Conservation (phyloP, 805 yeast genomes). For the Yamadazyma akitaensis region DNA sequence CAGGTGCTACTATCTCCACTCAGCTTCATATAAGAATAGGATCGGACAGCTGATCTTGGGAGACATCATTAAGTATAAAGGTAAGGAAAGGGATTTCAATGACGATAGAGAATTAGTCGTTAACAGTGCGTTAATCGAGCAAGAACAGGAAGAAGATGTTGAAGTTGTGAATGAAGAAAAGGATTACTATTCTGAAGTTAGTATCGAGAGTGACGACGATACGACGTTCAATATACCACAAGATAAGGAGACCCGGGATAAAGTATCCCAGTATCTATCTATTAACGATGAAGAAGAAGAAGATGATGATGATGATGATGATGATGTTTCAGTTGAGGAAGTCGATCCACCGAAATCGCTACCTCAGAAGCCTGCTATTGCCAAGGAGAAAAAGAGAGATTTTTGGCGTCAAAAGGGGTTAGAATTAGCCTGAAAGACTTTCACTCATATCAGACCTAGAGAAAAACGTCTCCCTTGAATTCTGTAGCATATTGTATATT, state of each 20-base stretch:
- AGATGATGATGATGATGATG: conserved; percentile 11
- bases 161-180: conserved; percentile 34
- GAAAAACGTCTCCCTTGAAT: no score
- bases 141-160: conserved; percentile 7
- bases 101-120: conserved; percentile 65
- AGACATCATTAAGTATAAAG: conserved; percentile 70
- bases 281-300: conserved; percentile 5
- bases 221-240: not conserved
- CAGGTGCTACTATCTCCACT: conserved; percentile 69
- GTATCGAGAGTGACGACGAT: conserved; percentile 8
- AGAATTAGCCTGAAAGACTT: conserved; percentile 17
- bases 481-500: not conserved
- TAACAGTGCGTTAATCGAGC: conserved; percentile 51
- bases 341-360: not conserved
- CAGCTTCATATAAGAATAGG: conserved; percentile 62
- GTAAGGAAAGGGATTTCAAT: conserved; percentile 70
- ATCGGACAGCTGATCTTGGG: conserved; percentile 74
- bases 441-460: conserved; percentile 4
- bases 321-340: conserved; percentile 11
- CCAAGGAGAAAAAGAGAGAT: conserved; percentile 34
- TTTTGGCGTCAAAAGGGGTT: conserved; percentile 44
- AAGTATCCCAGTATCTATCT: conserved; percentile 6
- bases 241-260: not conserved
- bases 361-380: conserved; percentile 19
- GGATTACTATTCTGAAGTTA: conserved; percentile 15